These are phyloP conservation scores for Torulaspora globosa DNA, from an alignment of 1,139 yeast genomes.

Conservation along the genomic window DNA sequence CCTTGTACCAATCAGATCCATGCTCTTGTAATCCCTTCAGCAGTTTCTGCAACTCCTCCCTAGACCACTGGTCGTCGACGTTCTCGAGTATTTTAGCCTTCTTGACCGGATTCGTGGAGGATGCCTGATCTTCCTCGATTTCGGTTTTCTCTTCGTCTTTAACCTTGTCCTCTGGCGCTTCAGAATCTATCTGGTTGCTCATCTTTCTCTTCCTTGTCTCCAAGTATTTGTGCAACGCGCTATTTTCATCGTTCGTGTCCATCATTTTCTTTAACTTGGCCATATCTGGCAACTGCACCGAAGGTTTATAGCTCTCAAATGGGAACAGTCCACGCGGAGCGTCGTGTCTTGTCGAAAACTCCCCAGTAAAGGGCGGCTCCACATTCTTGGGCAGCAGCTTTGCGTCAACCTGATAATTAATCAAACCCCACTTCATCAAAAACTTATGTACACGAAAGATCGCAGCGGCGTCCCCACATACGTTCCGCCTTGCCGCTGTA, in stretches of 20 bases:
- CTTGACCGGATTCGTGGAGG: conserved; percentile 33
- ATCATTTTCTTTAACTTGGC: conserved; percentile 53
- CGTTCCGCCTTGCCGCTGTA: conserved; percentile 89
- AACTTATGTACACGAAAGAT: conserved; percentile 86
- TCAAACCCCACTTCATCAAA: conserved; percentile 91
- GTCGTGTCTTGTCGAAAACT: conserved; percentile 67
- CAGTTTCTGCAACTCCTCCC: conserved; percentile 54
- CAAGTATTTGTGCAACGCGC: conserved; percentile 26
- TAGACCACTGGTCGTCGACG: conserved; percentile 51
- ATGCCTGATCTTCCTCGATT: conserved; percentile 7
- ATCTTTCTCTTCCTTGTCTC: conserved; percentile 19
- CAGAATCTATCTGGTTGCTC: conserved; percentile 1
- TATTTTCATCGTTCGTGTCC: conserved; percentile 29
- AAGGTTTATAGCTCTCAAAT: conserved; percentile 70
- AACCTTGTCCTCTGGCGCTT: conserved; percentile 1
- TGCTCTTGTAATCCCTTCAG: conserved; percentile 58
- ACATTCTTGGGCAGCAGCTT: conserved; percentile 61
- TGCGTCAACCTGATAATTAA: conserved; percentile 82
- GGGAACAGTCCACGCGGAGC: conserved; percentile 95
- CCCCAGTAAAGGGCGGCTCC: conserved; percentile 72
- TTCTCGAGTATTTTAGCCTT: conserved; percentile 42
- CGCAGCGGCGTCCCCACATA: conserved; percentile 95
- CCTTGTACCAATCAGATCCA: conserved; percentile 69
- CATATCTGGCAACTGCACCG: conserved; percentile 50
- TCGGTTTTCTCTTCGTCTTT: conserved; percentile 18